phyloP scores from a whole-genome alignment of 257 asterid genomes.

The Linaria vulgaris region DNA sequence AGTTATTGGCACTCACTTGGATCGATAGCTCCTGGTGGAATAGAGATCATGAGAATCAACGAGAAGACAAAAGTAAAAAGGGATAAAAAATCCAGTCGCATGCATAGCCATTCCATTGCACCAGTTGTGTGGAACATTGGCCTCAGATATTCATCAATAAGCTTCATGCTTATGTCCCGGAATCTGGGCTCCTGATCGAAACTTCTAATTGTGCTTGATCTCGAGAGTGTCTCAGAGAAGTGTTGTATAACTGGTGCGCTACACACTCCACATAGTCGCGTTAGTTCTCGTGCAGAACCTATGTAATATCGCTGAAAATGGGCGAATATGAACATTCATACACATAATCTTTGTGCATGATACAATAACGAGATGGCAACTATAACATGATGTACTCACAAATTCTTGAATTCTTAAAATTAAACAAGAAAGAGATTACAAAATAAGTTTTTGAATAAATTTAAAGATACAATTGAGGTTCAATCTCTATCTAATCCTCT shows the following conservation, averaged over 20 bases:
- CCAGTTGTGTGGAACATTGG: slow-evolving; percentile 69
- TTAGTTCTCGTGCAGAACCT: slow-evolving; percentile 89
- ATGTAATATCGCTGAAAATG: too few species aligned
- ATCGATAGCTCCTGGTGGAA: slow-evolving; percentile 76
- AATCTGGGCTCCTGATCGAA: slow-evolving; percentile 76
- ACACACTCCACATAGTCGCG: slow-evolving; percentile 77
- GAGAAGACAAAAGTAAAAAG: slow-evolving; percentile 65
- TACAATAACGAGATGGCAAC: too few species aligned
- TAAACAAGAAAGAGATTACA: too few species aligned
- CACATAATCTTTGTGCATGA: too few species aligned
- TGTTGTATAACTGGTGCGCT: slow-evolving; percentile 91
- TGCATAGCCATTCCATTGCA: slow-evolving; percentile 97
- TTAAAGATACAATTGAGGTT: too few species aligned
- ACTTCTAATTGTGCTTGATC: slow-evolving; percentile 80
- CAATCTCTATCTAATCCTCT: too few species aligned
- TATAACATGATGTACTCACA: too few species aligned
- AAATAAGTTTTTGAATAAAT: too few species aligned
- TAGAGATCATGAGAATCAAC: slow-evolving; percentile 59
- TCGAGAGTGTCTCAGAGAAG: slow-evolving; percentile 86
- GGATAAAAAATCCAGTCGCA: slow-evolving; percentile 74
- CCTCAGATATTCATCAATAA: slow-evolving; percentile 75
- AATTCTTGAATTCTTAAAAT: too few species aligned
- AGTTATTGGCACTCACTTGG: slow-evolving; percentile 59
- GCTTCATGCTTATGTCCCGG: slow-evolving; percentile 60
- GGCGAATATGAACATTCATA: too few species aligned